Base-by-base conservation (phyloP, 306 rosid genomes). In the Castanospermum australe region DNA sequence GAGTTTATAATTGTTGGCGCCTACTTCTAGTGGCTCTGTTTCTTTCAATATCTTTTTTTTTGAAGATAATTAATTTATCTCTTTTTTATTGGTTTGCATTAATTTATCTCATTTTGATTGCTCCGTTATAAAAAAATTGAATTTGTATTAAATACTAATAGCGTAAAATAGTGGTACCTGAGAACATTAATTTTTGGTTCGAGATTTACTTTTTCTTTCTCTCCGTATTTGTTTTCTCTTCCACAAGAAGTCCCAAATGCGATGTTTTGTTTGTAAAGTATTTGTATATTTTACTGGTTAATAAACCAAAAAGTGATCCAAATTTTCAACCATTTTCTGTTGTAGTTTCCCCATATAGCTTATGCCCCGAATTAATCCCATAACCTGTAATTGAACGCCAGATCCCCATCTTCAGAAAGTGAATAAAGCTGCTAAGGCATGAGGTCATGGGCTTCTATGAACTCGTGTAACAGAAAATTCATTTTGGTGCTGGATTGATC, bases 1-100 rank as follows among this genome's bases (percentile, higher is more conserved):
- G 54, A 67, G 62, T 22, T 45, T 85, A 73, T 47, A 75, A 72
- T 64, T 69, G 22, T 64, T 11, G 62, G 39, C 30, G 9, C 28
- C 63, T 25, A 25, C 47, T 36, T 39, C 8, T 14, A 50, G 52
- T 25, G 67, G 35, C 17, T 71, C 48, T 48, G 45, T 66, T 75
- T 74, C 57, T 17, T 47, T 36, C 25, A n/a, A 7, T 2, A 5
- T 6, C 18, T 28, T 55, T 32, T 22, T 13, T 2, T 30, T 32
- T 28, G 2, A 32, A 44, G 35, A 41, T 32, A n/a, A 32, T 83
- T 47, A n/a, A 36, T n/a, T n/a, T n/a, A n/a, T n/a, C n/a, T n/a
- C n/a, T n/a, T n/a, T n/a, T n/a, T n/a, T n/a, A n/a, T n/a, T n/a
- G n/a, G n/a, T n/a, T n/a, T n/a, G n/a, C n/a, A n/a, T n/a, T n/a